Base-by-base conservation (phyloP, 768 basidiomycete species). In the Pleurotus tuoliensis region DNA sequence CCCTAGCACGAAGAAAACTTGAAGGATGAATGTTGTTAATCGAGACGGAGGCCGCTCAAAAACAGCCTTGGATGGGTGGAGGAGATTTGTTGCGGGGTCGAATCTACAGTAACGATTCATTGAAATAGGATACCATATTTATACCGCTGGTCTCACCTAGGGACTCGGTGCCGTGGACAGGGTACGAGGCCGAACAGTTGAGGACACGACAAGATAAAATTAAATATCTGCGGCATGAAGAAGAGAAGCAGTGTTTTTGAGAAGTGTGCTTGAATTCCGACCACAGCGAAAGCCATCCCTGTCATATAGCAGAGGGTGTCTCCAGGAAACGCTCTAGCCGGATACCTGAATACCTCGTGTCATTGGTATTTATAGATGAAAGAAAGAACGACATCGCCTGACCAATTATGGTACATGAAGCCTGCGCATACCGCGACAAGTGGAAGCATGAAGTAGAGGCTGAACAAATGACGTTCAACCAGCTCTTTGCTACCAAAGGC, bases 201-300 rank as follows among this genome's bases (percentile, higher is more conserved):
- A 9, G 97, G 97, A 62, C 88, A 91, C 11, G 94, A 96, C 39
- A 98, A 76, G 49, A 98, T 55, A 67, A 99, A 99, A 70, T 99
- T 99, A 83, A 98, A 94, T 60, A 97, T 89, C 69, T 99, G 97
- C 3, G 97, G 97, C 47, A 99, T 80, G 76, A 98, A 98, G 78
- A 99, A 98, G 22, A 98, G 75, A 56, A 98, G 80, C 7, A 99
- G 76, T 0, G 97, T 99, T 73, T 99, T 99, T 53, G 92, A 93
- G 71, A 94, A 98, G 70, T 99, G 97, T 0, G 90, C 94, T 65
- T 97, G 92, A 60, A 99, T 98, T 20, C 94, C 95, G 30, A 96
- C 94, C 7, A 97, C 95, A 0, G 97, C 89, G 68, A 99, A 98
- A 3, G 97, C 93, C 97, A 99, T 99, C 58, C 97, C 97, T 0